Conservation (phyloP, 805 yeast species). For the Kuraishia borneana region DNA sequence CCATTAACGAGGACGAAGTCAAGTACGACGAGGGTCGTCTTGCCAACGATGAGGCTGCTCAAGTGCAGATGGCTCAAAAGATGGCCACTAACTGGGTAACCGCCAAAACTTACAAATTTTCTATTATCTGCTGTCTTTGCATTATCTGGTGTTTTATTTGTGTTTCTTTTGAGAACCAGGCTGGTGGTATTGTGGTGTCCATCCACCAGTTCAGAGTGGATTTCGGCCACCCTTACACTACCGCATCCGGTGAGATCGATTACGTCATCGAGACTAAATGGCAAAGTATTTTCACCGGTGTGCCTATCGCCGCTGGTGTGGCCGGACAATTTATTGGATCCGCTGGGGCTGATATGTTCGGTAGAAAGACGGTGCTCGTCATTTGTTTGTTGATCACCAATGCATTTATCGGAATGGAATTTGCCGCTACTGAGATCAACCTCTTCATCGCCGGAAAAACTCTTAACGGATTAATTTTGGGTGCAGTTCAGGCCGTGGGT, state of each 20-base stretch:
- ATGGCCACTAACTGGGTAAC: conserved; percentile 15
- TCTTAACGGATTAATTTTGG: conserved; percentile 30
- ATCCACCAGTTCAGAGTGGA: conserved; percentile 24
- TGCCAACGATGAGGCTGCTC: too few species aligned
- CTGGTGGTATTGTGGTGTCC: conserved; percentile 24
- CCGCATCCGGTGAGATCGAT: too few species aligned
- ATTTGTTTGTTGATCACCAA: neutral
- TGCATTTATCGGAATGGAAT: conserved; percentile 21
- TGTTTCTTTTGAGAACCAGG: conserved; percentile 30
- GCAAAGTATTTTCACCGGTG: conserved; percentile 27
- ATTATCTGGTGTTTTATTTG: conserved; percentile 26
- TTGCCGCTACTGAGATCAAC: conserved; percentile 23
- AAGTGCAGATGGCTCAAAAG: neutral
- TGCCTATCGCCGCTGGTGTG: conserved; percentile 13
- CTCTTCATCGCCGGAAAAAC: conserved; percentile 29
- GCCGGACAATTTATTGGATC: conserved; percentile 30
- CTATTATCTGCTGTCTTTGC: conserved; percentile 22
- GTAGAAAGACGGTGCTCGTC: conserved; percentile 24
- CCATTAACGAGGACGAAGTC: too few species aligned
- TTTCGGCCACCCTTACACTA: conserved; percentile 15
- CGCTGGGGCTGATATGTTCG: conserved; percentile 26
- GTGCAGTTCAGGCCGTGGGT: conserved; percentile 27
- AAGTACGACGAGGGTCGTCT: too few species aligned
- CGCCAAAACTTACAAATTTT: conserved; percentile 24
- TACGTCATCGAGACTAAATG: conserved; percentile 28